Conservation (phyloP, 768 basidiomycete genomes). For the Suillus bovinus region DNA sequence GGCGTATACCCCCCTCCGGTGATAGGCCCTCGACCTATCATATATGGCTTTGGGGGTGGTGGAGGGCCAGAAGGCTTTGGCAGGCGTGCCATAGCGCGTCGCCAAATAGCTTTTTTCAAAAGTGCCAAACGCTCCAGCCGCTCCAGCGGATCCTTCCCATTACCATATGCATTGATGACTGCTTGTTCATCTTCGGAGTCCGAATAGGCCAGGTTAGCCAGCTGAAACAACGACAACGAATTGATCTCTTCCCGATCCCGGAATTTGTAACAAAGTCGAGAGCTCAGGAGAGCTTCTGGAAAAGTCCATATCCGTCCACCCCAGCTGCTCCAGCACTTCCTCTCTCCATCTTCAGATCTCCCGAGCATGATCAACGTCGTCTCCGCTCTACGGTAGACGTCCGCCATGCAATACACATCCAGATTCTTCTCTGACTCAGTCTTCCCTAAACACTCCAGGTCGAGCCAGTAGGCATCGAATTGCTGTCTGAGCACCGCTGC, state of each 20-base stretch:
- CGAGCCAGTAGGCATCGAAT: neutral
- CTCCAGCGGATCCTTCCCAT: slow-evolving; percentile 12
- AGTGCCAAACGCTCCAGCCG: slow-evolving; percentile 18
- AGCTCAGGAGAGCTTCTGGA: slow-evolving; percentile 9
- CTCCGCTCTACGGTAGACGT: slow-evolving; percentile 16
- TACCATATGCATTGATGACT: slow-evolving; percentile 12
- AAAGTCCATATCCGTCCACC: slow-evolving; percentile 17
- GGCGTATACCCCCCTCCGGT: slow-evolving; percentile 6
- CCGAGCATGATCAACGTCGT: slow-evolving; percentile 17
- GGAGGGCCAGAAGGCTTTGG: too few relatives aligned
- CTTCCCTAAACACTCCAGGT: slow-evolving; percentile 16
- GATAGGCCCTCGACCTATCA: neutral
- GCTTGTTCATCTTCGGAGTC: slow-evolving; percentile 13
- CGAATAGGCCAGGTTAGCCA: slow-evolving; percentile 20
- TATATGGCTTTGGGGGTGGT: neutral
- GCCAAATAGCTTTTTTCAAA: slow-evolving; percentile 21
- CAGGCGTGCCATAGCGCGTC: slow-evolving; percentile 8
- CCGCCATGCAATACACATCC: slow-evolving; percentile 21
- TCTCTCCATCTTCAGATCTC: slow-evolving; percentile 2
- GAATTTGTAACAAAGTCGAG: slow-evolving; percentile 7
- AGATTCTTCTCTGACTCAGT: slow-evolving; percentile 15
- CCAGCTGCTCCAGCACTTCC: slow-evolving; percentile 18
- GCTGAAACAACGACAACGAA: neutral
- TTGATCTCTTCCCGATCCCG: slow-evolving; percentile 3
- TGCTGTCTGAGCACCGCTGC: neutral